These are phyloP conservation scores for Pleodorina starrii DNA, from an alignment of 139 green algal genomes.

Conservation along the genomic window DNA sequence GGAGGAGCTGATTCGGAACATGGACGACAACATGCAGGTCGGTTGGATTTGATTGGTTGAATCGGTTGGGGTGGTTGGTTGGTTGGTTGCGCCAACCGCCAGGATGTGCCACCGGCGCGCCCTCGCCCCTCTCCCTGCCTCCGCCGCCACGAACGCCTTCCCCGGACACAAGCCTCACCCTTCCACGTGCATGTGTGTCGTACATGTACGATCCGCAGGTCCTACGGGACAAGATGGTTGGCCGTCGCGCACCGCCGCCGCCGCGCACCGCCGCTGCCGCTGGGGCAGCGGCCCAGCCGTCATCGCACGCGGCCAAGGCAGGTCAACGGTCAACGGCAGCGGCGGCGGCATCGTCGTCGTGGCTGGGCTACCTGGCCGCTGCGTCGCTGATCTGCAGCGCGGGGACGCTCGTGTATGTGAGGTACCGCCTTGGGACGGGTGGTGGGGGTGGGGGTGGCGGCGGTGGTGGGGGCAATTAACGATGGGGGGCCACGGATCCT, in stretches of 20 bases:
- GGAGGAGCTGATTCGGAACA: constrained; percentile 52
- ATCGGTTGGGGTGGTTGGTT: background rate
- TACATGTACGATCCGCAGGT: constrained; percentile 10
- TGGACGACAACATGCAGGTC: constrained; percentile 53
- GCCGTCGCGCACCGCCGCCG: background rate
- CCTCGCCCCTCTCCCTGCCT: background rate
- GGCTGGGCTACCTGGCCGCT: background rate
- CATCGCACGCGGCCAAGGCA: background rate
- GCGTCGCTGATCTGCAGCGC: constrained; percentile 1
- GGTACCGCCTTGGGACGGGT: background rate
- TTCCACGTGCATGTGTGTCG: background rate
- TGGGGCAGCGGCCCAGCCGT: background rate
- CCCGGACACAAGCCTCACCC: background rate
- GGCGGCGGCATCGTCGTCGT: background rate
- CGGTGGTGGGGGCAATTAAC: too few relatives aligned
- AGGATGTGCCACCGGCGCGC: background rate
- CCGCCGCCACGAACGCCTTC: background rate
- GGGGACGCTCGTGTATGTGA: background rate
- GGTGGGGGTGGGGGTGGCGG: too few relatives aligned
- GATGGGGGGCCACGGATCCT: too few relatives aligned
- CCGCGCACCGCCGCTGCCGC: background rate
- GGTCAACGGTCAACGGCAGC: background rate
- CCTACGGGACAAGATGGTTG: constrained; percentile 16
- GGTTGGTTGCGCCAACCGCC: background rate
- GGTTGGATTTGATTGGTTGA: background rate